Percentiles rank a stretch among this genome's conserved stretches.
Conservation (phyloP, 2,329 filamentous ascomycete genomes). For the Sporothrix dimorphospora region DNA sequence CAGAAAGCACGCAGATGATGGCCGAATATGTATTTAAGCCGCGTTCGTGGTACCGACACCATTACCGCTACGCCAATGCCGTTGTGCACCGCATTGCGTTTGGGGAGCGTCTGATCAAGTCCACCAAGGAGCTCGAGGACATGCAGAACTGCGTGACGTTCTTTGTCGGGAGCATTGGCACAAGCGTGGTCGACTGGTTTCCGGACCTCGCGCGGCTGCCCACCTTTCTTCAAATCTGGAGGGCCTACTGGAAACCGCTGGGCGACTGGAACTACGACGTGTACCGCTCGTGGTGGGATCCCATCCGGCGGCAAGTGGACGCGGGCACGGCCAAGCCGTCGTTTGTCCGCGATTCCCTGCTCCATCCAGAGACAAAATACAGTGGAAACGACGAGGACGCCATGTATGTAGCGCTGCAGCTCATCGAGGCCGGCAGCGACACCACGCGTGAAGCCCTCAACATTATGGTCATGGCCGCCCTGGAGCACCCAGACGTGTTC, state of each 20-base stretch:
- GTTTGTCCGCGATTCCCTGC: neutral
- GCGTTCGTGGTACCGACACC: conserved; percentile 10
- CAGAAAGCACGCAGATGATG: conserved; percentile 15
- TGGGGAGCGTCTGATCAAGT: conserved; percentile 14
- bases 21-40: conserved; percentile 4
- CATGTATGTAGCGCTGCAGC: conserved; percentile 7
- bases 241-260: neutral
- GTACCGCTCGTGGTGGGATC: conserved; percentile 19
- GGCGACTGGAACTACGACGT: conserved; percentile 9
- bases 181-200: neutral
- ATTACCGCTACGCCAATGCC: conserved; percentile 16
- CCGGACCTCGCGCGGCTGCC: neutral
- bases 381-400: neutral
- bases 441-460: conserved; percentile 1
- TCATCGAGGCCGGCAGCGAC: conserved; percentile 13
- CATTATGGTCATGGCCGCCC: conserved; percentile 12
- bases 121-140: conserved; percentile 11
- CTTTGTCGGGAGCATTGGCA: conserved; percentile 17
- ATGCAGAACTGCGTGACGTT: conserved; percentile 19
- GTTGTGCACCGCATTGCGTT: conserved; percentile 6
- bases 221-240: neutral
- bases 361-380: neutral
- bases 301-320: neutral
- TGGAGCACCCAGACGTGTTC: conserved; percentile 8
- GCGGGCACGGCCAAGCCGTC: neutral